A percentile compares a stretch with the other conserved stretches of the same genome.
phyloP scores from a whole-genome alignment of 352 stramenopile species.

The Globisporangium alternatum region DNA sequence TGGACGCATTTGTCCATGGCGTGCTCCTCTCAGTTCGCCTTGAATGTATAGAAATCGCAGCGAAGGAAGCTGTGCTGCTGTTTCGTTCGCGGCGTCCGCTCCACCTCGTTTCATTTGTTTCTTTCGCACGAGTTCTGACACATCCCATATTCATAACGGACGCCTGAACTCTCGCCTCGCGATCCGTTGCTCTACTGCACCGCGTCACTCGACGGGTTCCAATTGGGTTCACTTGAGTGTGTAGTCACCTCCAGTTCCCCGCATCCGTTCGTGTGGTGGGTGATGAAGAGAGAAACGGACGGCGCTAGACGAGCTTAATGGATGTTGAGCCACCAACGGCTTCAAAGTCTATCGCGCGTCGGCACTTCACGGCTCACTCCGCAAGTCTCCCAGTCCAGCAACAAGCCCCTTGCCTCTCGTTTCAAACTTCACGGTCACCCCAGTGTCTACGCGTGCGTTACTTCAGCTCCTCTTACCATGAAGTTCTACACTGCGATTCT shows the following conservation, averaged over 20 bases:
- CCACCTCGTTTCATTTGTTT: neutral
- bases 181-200: too few species aligned
- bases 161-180: neutral
- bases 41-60: neutral
- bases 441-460: neutral
- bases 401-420: neutral
- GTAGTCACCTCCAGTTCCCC: too few species aligned
- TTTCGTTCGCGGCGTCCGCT: too few species aligned
- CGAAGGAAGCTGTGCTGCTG: neutral
- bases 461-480: conserved; percentile 1
- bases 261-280: too few species aligned
- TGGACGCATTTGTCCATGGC: too few species aligned
- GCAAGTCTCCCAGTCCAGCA: neutral
- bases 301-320: neutral
- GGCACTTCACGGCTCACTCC: neutral
- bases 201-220: too few species aligned
- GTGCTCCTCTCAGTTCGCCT: neutral
- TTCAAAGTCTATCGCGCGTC: neutral
- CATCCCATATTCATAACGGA: neutral
- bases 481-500: conserved; percentile 11
- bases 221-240: too few species aligned
- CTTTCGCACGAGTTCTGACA: neutral
- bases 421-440: neutral
- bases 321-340: neutral
- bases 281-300: neutral